Base-by-base conservation (phyloP, 768 basidiomycete species). In the Paxillus rubicundulus region DNA sequence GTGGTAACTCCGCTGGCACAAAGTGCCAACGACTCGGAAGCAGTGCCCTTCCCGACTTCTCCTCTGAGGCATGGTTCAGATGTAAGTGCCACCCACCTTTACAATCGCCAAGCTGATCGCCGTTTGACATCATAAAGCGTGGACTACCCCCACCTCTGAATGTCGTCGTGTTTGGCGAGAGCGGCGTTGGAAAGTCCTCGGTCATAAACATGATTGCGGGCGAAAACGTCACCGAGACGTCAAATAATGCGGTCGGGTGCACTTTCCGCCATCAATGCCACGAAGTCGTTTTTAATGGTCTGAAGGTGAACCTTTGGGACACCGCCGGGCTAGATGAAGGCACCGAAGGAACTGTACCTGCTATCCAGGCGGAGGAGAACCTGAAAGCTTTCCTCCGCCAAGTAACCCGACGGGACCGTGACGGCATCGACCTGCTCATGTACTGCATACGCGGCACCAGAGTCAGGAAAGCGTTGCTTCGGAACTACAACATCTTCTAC, bases 101-200 rank as follows among this genome's bases (percentile, higher is more conserved):
- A 34, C 13, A 5, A 27, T 43, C n/a, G 8, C 5, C 12, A 12
- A 17, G 20, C 44, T 44, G 33, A 54, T 24, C 43, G 24, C 34
- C 40, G 13, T 9, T 9, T 45, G 40, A 54, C 37, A 44, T 48
- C 34, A 38, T 16, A 20, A 54, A 64, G 62, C 24, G 17, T 20
- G 24, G 32, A 13, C 36, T 9, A 14, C 46, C 9, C 41, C 60
- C 36, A 36, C 16, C 46, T 46, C 63, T 59, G 32, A 77, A 76
- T 50, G 45, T 76, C 36, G 62, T 77, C 27, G 45, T 77, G 6
- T 77, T 77, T 49, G 75, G 76, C 6, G 71, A 76, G 52, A 67
- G 67, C 6, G 74, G 76, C 9, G 48, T 63, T 13, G 70, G 71
- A 33, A 77, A 77, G 51, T 76, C 74, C 47, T 74, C 72, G 0